Evolutionary conservation across 345 rosid species (phyloP), one percentile per base, ranked within the genome.

Genomic region (Pugionium cornutum): DNA sequence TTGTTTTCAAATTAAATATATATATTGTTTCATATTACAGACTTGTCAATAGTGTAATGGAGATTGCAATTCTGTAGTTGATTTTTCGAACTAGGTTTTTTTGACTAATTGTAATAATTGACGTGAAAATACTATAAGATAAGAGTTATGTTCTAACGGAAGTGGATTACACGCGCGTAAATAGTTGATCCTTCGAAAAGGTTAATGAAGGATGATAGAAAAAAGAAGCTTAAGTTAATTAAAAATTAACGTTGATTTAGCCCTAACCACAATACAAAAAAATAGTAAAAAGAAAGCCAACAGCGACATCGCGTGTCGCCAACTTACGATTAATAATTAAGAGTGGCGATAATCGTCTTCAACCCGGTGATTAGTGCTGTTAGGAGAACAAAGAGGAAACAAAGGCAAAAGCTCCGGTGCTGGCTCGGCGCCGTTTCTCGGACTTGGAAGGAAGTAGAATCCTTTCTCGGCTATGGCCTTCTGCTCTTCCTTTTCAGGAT

Each of bases 361-460:
- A 34, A 4, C 37, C 7, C 58, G 66, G 49, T 60, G 63, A 46
- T 9, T 73, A 53, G 63, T 70, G 52, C 64, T 51, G 37, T 47
- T 71, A 5, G 92, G 92, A 67, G 97, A 88, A 54, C 56, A 57
- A 59, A 91, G 74, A 40, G 97, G 97, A 70, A 91, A 91, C 62
- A 91, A 64, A 10, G 91, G 83, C 70, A 91, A 56, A 66, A 91
- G 70, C 80, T 84, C 88, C 2, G 94, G 90, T 52, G 82, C 81
- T 27, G 82, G 75, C 69, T 77, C 79, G 7, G 62, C 79, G 37
- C 85, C 68, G 65, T 76, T 77, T 56, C 76, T 79, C 9, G 91
- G 87, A 67, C 88, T 84, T 3, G 86, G 84, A 53, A 81, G 95
- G 66, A 90, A 70, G 73, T 87, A 84, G 33, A 90, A 86, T 25